Percentiles rank a stretch among this genome's conserved stretches.
These are phyloP conservation scores for Gilbertella persicaria DNA, from an alignment of 371 early-diverging fungal species.

Conservation along the genomic window DNA sequence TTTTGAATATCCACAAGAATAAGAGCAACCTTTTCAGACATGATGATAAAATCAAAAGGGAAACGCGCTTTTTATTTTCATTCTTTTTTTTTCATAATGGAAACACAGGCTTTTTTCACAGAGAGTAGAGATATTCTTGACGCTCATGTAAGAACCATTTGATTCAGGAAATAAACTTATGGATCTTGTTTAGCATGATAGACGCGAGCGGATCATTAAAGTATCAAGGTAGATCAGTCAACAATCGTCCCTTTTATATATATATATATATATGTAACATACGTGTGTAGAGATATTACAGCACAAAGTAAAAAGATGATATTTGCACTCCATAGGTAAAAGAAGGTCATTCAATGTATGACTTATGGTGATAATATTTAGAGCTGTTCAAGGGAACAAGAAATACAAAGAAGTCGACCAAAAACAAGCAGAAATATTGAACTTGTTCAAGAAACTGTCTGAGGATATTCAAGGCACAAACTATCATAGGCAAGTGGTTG, in stretches of 20 bases:
- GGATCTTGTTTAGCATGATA: constrained; percentile 42
- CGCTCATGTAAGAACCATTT: constrained; percentile 26
- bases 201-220: constrained; percentile 64
- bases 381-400: constrained; percentile 10
- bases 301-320: constrained; percentile 64
- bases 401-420: constrained; percentile 42
- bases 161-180: background rate
- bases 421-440: constrained; percentile 51
- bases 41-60: constrained; percentile 5
- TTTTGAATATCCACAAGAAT: constrained; percentile 48
- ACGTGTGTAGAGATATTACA: constrained; percentile 58
- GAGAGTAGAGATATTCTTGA: constrained; percentile 30
- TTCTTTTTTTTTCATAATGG: constrained; percentile 12
- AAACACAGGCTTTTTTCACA: constrained; percentile 24
- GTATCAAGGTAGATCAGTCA: constrained; percentile 46
- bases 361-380: background rate
- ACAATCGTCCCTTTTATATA: too few relatives aligned
- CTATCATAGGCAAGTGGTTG: constrained; percentile 36
- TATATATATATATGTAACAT: too few relatives aligned
- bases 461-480: constrained; percentile 54
- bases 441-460: constrained; percentile 48
- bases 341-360: background rate
- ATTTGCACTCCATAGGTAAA: constrained; percentile 63
- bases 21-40: constrained; percentile 28
- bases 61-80: background rate